Evolutionary conservation across 78 protist species (phyloP).

Genomic region (Creolimax fragrantissima): DNA sequence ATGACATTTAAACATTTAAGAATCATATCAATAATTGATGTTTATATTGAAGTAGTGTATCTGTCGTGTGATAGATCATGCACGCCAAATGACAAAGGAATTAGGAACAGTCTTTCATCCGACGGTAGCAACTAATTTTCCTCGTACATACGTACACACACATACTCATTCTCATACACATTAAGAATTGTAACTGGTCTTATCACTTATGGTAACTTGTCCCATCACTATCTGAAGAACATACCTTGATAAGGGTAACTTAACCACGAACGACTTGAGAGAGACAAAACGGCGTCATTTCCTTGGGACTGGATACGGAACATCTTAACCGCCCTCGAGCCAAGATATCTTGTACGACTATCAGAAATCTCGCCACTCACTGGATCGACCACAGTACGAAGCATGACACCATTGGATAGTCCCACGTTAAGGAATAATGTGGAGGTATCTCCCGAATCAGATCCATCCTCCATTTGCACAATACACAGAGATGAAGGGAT

Average conservation of each 20-base stretch:
- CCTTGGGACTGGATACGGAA: constrained; percentile 36
- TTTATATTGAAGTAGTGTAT: too few species aligned
- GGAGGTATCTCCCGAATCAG: neutral
- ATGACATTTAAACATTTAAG: too few species aligned
- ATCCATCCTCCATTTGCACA: constrained; percentile 6
- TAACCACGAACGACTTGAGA: constrained; percentile 77
- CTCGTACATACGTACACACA: neutral
- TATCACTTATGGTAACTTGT: too few species aligned
- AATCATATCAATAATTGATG: too few species aligned
- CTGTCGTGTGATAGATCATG: too few species aligned
- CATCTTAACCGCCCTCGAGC: constrained; percentile 68
- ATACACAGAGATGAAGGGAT: constrained; percentile 38
- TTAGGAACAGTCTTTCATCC: too few species aligned
- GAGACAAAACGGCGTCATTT: constrained; percentile 71
- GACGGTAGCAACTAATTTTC: too few species aligned
- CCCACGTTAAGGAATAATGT: constrained; percentile 72
- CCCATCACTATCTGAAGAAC: too few species aligned
- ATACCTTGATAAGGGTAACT: neutral
- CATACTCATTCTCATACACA: too few species aligned
- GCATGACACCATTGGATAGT: constrained; percentile 79
- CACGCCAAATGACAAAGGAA: too few species aligned
- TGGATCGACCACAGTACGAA: constrained; percentile 70
- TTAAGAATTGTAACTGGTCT: too few species aligned
- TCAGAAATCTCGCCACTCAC: constrained; percentile 77
- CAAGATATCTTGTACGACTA: constrained; percentile 68